Evolutionary conservation across 2,329 filamentous ascomycete genomes (phyloP).

Genomic region (Orbilia brochopaga): DNA sequence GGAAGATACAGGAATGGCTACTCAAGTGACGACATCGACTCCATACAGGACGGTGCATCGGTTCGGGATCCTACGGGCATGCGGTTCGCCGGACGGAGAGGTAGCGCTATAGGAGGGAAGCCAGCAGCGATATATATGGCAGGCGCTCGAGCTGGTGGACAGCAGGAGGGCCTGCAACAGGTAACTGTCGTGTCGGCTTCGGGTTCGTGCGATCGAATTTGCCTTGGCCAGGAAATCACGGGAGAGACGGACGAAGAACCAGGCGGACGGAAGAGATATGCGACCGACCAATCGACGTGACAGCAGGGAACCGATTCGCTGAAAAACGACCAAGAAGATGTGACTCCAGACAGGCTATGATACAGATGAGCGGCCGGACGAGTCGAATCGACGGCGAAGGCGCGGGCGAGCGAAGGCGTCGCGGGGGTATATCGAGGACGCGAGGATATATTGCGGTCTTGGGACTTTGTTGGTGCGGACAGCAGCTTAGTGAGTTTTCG

Average conservation of each 20-base stretch:
- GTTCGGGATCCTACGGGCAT: constrained; percentile 50
- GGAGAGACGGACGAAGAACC: constrained; percentile 33
- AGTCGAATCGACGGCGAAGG: constrained; percentile 29
- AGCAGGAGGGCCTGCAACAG: constrained; percentile 1
- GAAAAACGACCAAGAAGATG: constrained; percentile 17
- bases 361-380: constrained; percentile 29
- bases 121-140: constrained; percentile 6
- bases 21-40: constrained; percentile 44
- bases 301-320: constrained; percentile 19
- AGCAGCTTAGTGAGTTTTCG: constrained; percentile 49
- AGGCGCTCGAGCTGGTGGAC: constrained; percentile 22
- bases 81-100: constrained; percentile 13
- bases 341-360: constrained; percentile 26
- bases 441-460: constrained; percentile 19
- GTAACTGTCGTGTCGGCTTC: constrained; percentile 14
- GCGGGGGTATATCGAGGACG: constrained; percentile 46
- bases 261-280: constrained; percentile 36
- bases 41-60: constrained; percentile 47
- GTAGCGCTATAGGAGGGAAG: not conserved
- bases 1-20: constrained; percentile 35
- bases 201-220: constrained; percentile 1
- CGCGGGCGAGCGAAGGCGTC: constrained; percentile 28
- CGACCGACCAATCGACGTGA: constrained; percentile 28
- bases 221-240: constrained; percentile 1
- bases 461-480: constrained; percentile 43